A percentile compares a stretch with the other conserved stretches of the same genome.
phyloP scores from a whole-genome alignment of 2,329 filamentous ascomycete genomes.

The Harringtonia lauricola region DNA sequence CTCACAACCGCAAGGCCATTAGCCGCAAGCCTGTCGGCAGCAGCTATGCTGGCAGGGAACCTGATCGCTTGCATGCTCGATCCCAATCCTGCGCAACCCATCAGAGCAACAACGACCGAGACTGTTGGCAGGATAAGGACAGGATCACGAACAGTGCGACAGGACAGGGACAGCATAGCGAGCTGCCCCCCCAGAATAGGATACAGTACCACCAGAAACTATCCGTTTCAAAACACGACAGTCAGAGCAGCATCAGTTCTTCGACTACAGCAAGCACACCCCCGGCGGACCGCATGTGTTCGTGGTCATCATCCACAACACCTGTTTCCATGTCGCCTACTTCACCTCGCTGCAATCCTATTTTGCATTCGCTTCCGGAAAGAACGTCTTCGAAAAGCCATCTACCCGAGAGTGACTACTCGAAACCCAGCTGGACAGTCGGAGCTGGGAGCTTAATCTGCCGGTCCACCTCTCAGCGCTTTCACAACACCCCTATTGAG shows the following conservation, averaged over 20 bases:
- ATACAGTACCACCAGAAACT: neutral
- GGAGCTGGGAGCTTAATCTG: neutral
- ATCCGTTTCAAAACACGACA: slow-evolving; percentile 5
- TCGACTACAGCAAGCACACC: slow-evolving; percentile 2
- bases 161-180: too few relatives aligned
- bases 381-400: neutral
- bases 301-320: slow-evolving; percentile 9
- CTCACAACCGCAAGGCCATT: too few relatives aligned
- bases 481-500: slow-evolving; percentile 6
- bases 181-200: neutral
- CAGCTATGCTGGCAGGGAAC: neutral
- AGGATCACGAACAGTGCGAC: neutral
- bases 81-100: neutral
- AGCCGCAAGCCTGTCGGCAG: too few relatives aligned
- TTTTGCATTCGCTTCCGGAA: slow-evolving; percentile 1
- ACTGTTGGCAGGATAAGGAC: too few relatives aligned
- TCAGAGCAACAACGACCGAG: too few relatives aligned
- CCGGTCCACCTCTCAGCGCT: slow-evolving; percentile 2
- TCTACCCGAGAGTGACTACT: neutral
- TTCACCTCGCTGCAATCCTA: neutral
- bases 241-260: slow-evolving; percentile 10
- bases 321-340: slow-evolving; percentile 10
- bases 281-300: neutral
- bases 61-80: neutral
- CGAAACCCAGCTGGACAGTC: neutral